Evolutionary conservation across 805 yeast genomes (phyloP).

Genomic region (Ogataea naganishii): DNA sequence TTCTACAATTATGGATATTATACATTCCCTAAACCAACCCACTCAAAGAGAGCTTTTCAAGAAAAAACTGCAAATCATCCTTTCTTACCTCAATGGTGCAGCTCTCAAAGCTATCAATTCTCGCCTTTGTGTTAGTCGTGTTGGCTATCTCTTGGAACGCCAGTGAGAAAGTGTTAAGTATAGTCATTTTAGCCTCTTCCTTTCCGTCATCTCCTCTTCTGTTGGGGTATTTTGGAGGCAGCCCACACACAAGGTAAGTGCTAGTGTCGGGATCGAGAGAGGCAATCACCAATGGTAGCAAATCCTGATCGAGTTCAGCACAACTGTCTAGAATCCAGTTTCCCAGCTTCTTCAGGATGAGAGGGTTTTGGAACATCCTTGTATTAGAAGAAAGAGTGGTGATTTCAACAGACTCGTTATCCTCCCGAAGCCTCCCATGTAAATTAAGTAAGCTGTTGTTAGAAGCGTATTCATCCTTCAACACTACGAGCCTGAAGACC

Average conservation of each 20-base stretch:
- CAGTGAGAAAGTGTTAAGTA: constrained; percentile 75
- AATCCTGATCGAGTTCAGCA: constrained; percentile 62
- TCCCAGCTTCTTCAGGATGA: constrained; percentile 77
- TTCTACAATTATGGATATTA: too few species aligned
- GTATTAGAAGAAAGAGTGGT: constrained; percentile 50
- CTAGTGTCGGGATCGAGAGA: constrained; percentile 64
- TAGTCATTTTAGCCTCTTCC: constrained; percentile 30
- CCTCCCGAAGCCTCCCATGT: too few species aligned
- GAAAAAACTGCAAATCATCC: constrained; percentile 81
- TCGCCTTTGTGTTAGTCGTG: constrained; percentile 77
- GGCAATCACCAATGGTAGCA: constrained; percentile 81
- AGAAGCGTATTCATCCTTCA: constrained; percentile 54
- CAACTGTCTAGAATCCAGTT: constrained; percentile 88
- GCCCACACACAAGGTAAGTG: constrained; percentile 80
- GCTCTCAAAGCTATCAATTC: constrained; percentile 92
- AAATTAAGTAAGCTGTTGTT: too few species aligned
- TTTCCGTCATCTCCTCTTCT: constrained; percentile 23
- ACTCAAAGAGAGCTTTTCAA: constrained; percentile 75
- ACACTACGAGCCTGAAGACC: constrained; percentile 75
- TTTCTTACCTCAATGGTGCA: constrained; percentile 83
- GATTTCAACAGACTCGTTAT: constrained; percentile 22
- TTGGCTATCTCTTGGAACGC: constrained; percentile 87
- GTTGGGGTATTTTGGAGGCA: constrained; percentile 72
- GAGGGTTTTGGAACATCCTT: constrained; percentile 72
- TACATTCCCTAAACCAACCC: constrained; percentile 32